Percentiles rank a stretch among this genome's conserved stretches.
phyloP scores from a whole-genome alignment of 2,329 filamentous ascomycete genomes.

The Zymoseptoria passerinii region DNA sequence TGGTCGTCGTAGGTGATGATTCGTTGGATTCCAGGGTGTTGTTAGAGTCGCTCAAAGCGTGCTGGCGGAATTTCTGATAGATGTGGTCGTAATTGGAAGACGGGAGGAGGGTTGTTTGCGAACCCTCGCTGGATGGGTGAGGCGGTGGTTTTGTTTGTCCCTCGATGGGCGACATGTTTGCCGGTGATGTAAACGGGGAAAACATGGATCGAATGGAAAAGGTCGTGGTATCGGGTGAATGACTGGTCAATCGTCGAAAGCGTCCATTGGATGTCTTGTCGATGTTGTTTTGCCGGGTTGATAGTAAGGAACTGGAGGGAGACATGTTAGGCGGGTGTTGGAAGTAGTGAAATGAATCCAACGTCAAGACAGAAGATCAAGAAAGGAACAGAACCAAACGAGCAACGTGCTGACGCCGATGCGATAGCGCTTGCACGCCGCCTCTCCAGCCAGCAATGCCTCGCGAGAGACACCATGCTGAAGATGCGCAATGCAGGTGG shows the following conservation, averaged over 20 bases:
- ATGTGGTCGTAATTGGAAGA: conserved; percentile 20
- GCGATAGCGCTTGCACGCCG: conserved; percentile 22
- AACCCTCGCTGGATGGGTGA: conserved; percentile 11
- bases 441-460: background rate
- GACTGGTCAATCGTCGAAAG: conserved; percentile 22
- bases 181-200: conserved; percentile 11
- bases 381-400: background rate
- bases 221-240: conserved; percentile 12
- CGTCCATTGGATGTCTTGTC: conserved; percentile 16
- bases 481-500: conserved; percentile 10
- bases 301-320: conserved; percentile 23
- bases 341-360: background rate
- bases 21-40: conserved; percentile 77
- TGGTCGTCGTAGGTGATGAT: conserved; percentile 88
- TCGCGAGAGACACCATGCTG: background rate
- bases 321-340: conserved; percentile 20
- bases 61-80: conserved; percentile 47
- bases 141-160: conserved; percentile 20
- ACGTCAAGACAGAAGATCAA: background rate
- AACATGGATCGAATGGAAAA: conserved; percentile 13
- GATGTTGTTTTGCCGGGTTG: conserved; percentile 17
- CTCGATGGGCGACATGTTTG: conserved; percentile 21
- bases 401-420: conserved; percentile 5
- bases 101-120: conserved; percentile 8
- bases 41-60: conserved; percentile 69